These are phyloP conservation scores for Jatropha multifida DNA, from an alignment of 441 rosid genomes.

Conservation along the genomic window DNA sequence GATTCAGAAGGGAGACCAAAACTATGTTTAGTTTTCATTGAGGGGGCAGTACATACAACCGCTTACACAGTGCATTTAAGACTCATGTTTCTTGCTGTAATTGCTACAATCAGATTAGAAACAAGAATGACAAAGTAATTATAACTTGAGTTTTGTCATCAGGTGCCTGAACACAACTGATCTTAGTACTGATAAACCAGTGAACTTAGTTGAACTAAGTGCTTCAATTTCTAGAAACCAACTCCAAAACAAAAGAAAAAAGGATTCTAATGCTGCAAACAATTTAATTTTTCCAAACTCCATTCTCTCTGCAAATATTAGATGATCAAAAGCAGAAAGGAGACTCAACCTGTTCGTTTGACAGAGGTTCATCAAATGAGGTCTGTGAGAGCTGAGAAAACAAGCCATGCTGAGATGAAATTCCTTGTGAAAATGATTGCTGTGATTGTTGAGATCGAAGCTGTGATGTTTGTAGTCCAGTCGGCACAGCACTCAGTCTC, in stretches of 20 bases:
- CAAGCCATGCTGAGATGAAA: constrained; percentile 76
- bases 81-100: not conserved
- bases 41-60: not conserved
- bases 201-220: not conserved
- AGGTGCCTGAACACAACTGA: not conserved
- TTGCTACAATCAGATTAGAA: not conserved
- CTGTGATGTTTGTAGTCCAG: constrained; percentile 63
- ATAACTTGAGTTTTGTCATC: not conserved
- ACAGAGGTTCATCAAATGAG: constrained; percentile 54
- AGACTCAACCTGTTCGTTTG: constrained; percentile 61
- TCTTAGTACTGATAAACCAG: not conserved
- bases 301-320: not conserved
- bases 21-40: not conserved
- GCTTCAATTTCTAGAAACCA: not conserved
- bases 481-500: constrained; percentile 47
- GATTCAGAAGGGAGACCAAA: not conserved
- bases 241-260: not conserved
- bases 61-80: not conserved
- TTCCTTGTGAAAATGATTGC: constrained; percentile 86
- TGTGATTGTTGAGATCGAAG: constrained; percentile 66
- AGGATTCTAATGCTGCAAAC: not conserved
- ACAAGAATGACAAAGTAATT: not conserved
- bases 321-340: constrained; percentile 12
- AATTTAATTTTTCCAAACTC: not conserved
- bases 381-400: constrained; percentile 84